A percentile compares a stretch with the other conserved stretches of the same genome.
phyloP scores from a whole-genome alignment of 257 asterid species.

The Osmanthus fragrans region DNA sequence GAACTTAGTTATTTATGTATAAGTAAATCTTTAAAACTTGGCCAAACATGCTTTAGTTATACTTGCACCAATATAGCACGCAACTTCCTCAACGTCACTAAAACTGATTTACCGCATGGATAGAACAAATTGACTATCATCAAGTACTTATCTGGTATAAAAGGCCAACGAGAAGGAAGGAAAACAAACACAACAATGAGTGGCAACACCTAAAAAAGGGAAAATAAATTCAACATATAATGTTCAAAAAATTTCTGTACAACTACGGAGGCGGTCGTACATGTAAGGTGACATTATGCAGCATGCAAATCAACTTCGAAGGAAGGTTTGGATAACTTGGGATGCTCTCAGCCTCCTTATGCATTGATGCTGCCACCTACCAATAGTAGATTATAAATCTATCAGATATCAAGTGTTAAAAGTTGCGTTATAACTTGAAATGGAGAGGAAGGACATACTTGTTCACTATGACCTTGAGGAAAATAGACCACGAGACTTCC shows the following conservation, averaged over 20 bases:
- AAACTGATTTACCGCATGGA: not conserved
- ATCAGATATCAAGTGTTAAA: conserved; percentile 4
- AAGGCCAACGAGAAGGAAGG: not conserved
- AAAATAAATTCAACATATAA: not conserved
- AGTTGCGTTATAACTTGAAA: not conserved
- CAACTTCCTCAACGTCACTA: not conserved
- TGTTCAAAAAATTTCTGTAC: not conserved
- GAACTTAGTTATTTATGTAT: not conserved
- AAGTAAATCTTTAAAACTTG: not conserved
- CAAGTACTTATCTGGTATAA: not conserved
- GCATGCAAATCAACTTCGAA: conserved; percentile 81
- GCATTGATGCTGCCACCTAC: conserved; percentile 98
- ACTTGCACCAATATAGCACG: not conserved
- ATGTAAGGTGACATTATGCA: conserved; percentile 90
- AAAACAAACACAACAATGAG: not conserved
- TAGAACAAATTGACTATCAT: not conserved
- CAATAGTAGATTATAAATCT: not conserved
- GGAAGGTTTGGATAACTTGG: conserved; percentile 98
- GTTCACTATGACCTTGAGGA: conserved; percentile 99
- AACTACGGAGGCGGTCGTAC: conserved; percentile 42
- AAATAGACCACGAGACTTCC: conserved; percentile 94
- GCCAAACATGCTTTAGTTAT: not conserved
- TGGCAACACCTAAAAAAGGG: not conserved
- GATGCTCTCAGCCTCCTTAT: conserved; percentile 76
- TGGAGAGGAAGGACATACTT: conserved; percentile 50